Evolutionary conservation across 2,329 filamentous ascomycete species (phyloP), one percentile per base, ranked within the genome.

Genomic region (Trichoderma koningii): DNA sequence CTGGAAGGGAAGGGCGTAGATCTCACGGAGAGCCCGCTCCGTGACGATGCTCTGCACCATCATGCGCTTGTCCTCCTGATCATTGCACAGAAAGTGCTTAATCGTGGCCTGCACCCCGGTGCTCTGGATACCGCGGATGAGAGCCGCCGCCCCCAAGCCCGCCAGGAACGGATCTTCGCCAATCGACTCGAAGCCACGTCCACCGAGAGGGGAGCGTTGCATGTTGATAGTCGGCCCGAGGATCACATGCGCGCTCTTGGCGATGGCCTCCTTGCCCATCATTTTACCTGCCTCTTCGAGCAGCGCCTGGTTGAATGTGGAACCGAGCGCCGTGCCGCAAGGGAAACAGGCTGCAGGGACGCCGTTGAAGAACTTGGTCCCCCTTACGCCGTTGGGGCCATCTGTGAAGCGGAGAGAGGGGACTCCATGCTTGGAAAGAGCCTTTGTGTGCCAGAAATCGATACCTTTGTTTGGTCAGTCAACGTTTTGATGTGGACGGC

Each of bases 401-500:
- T 91, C 89, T 44, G 86, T 85, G 53, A 88, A 81, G 55, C 88
- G 85, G 38, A 90, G 79, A 0, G 87, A 86, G 6, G 88, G 88
- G 41, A 90, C 81, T 1, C 84, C 83, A 70, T 87, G 82, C 23
- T 85, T 74, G 10, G 85, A 84, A 7, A 90, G 78, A 15, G 83
- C 75, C 69, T 85, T 83, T 41, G 88, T 89, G 71, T 89, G 86
- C 88, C 88, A 91, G 71, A 89, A 89, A 75, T 90, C 88, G 68
- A 84, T 82, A 64, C 86, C 86, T 83, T 83, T 6, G 21, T 3
- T 23, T 30, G 1, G 19, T 9, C 23, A 21, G 44, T 63, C 7
- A 23, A 38, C 17, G 12, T 0, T 6, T 30, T 10, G 7, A 34
- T 10, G 7, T 30, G 1, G 6, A 14, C 0, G 7, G 38, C 30